These are phyloP conservation scores for Tolypocladium endophyticum DNA, from an alignment of 2,329 filamentous ascomycete genomes.

Conservation along the genomic window DNA sequence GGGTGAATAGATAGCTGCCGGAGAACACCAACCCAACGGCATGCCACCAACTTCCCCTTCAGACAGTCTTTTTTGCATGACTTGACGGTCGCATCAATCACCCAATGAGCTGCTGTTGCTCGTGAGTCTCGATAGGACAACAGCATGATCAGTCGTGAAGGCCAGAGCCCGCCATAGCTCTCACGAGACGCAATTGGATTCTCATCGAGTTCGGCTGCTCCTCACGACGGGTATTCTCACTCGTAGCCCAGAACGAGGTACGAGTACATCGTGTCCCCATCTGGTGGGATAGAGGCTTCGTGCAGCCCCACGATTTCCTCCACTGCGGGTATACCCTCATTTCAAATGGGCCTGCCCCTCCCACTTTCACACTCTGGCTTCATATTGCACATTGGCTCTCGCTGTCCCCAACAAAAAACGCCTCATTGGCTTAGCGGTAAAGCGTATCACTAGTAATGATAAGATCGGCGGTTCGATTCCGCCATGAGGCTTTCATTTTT, in stretches of 20 bases:
- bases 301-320: background rate
- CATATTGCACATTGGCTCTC: background rate
- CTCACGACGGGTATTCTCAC: background rate
- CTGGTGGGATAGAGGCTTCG: background rate
- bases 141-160: background rate
- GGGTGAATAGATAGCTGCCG: too few species aligned
- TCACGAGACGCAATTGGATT: background rate
- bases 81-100: background rate
- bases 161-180: background rate
- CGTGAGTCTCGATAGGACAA: background rate
- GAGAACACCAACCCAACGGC: background rate
- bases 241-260: background rate
- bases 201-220: background rate
- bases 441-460: slow-evolving; percentile 26
- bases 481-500: slow-evolving; percentile 16
- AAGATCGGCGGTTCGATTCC: slow-evolving; percentile 25
- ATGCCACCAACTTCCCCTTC: too few species aligned
- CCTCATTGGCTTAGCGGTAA: slow-evolving; percentile 25
- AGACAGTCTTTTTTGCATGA: background rate
- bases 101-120: background rate
- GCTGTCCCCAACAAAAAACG: background rate
- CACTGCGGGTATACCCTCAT: background rate
- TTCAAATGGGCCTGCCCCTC: background rate
- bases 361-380: background rate
- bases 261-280: too few species aligned